Evolutionary conservation across 805 yeast species (phyloP), one percentile per base, ranked within the genome.

Genomic region (Kazachstania viticola): DNA sequence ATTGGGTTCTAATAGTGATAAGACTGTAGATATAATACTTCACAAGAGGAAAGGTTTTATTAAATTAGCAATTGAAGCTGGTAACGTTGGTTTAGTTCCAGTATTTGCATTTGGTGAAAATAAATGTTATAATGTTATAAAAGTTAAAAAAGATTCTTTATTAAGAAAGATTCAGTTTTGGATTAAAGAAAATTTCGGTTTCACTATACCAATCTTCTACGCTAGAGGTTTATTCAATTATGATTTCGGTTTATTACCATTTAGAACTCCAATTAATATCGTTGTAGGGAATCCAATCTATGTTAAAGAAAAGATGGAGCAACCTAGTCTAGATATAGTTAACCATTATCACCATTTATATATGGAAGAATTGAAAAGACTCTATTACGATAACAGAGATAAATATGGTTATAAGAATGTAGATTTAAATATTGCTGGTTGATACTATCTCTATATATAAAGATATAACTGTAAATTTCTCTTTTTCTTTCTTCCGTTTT

Each of bases 201-300:
- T 88, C 56, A 87, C 98, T 0, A 48, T 91, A 4, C 98, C 98
- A 1, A 71, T 91, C 30, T 80, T 91, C 59, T 78, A 82, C 51
- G 95, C 95, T 1, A 65, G 97, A 28, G 96, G 97, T 0, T 65
- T 91, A 1, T 87, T 88, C 58, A 83, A 88, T 47, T 82, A 87
- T 46, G 95, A 85, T 51, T 82, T 80, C 59, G 98, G 98, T 0
- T 58, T 91, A 19, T 56, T 91, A 35, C 97, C 98, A 2, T 87
- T 73, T 52, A 66, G 96, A 42, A 70, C 77, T 32, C 82, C 82
- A 3, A 76, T 91, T 34, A 67, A 81, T 39, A 65, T 91, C 11
- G 93, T 82, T 36, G 61, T 74, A 21, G 94, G 93, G 0, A 60
- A 56, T 15, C 87, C 93, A 4, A 73, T 78, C 16, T 60, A 64